phyloP scores from a whole-genome alignment of 768 basidiomycete genomes.

The Pulveroboletus sp. region DNA sequence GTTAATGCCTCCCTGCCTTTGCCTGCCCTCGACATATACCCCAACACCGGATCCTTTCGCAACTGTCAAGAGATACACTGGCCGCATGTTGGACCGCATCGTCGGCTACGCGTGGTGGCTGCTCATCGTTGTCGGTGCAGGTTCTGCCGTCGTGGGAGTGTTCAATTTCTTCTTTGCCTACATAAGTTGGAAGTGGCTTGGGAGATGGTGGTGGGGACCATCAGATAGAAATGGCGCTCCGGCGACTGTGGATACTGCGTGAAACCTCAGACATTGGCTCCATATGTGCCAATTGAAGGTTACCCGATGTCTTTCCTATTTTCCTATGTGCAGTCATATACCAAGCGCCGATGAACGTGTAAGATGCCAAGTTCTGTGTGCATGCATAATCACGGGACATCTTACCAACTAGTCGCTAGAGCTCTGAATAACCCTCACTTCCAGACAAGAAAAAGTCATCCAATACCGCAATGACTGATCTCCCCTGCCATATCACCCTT shows the following conservation, averaged over 20 bases:
- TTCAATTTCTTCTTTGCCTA: constrained; percentile 70
- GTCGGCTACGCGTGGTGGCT: constrained; percentile 80
- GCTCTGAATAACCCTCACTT: not conserved
- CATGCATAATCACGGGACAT: not conserved
- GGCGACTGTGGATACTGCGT: constrained; percentile 12
- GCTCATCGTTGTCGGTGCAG: constrained; percentile 70
- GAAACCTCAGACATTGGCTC: not conserved
- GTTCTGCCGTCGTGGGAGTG: constrained; percentile 62
- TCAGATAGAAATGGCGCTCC: constrained; percentile 6
- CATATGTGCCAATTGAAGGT: not conserved
- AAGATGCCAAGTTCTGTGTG: not conserved
- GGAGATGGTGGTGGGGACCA: constrained; percentile 30
- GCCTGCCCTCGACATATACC: constrained; percentile 46
- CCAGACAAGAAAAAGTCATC: not conserved
- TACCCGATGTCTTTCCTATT: not conserved
- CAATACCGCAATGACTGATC: not conserved
- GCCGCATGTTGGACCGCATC: constrained; percentile 63
- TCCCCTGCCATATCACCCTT: not conserved
- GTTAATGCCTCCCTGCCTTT: constrained; percentile 36
- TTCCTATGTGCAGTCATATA: not conserved
- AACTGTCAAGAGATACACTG: constrained; percentile 55
- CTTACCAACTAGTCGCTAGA: not conserved
- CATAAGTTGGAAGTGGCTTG: constrained; percentile 57
- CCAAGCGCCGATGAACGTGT: not conserved
- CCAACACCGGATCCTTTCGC: constrained; percentile 54